Evolutionary conservation across 306 rosid genomes (phyloP), one percentile per base, ranked within the genome.

Genomic region (Fagus sylvatica): DNA sequence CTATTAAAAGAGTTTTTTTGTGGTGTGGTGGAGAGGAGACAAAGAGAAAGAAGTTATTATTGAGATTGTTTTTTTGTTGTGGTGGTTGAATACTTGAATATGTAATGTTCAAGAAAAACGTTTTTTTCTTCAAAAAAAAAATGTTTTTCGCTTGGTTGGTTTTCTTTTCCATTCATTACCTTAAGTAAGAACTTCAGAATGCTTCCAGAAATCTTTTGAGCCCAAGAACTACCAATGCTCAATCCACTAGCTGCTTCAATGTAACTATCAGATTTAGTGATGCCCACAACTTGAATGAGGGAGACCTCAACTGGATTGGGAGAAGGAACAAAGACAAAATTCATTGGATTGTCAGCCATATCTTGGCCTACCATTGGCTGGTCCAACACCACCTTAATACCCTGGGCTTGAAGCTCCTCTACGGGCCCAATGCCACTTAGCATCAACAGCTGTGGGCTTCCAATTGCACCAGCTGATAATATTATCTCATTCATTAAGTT

Each of bases 321-420:
- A 6, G 97, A 91, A 4, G 93, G 97, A 34, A 91, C 83, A 17
- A 85, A 43, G 22, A 90, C 69, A 54, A 69, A 11, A 37, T 93
- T 93, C 91, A 84, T 88, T 72, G 96, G 94, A 34, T 86, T 90
- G 79, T 93, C 94, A 16, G 91, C 92, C 96, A 89, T 84, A 36
- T 91, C 92, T 65, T 87, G 88, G 4, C 95, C 97, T 39, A 93
- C 92, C 70, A 88, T 60, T 1, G 95, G 91, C 32, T 86, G 88
- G 68, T 91, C 79, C 85, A 84, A 36, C 28, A 89, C 78, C 41
- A 88, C 82, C 66, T 79, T 9, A 66, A 89, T 85, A 4, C 87
- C 73, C 48, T 85, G 93, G 67, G 87, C 85, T 72, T 32, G 8
- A 46, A 93, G 92, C 82, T 91, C 92, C 8, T 53, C 70, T 7